Conservation (phyloP, 805 yeast genomes). For the Zygotorulaspora chibaensis region DNA sequence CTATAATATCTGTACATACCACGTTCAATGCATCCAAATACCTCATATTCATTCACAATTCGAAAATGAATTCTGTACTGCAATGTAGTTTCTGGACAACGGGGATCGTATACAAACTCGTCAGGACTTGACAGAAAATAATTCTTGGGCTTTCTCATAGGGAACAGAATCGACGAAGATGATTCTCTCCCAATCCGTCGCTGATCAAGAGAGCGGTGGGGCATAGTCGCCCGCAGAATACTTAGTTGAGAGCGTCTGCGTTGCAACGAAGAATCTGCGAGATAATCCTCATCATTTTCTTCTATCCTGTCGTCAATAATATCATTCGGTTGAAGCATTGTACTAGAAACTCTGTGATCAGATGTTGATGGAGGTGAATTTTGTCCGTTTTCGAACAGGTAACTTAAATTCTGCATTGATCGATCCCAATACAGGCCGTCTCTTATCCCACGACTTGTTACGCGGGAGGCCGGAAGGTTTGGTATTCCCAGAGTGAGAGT, state of each 20-base stretch:
- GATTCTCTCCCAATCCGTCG: constrained; percentile 4
- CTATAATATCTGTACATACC: constrained; percentile 44
- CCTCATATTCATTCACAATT: constrained; percentile 36
- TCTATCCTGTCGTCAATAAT: constrained; percentile 13
- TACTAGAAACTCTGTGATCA: background rate
- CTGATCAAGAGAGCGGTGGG: constrained; percentile 8
- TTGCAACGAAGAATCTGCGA: constrained; percentile 29
- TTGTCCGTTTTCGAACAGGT: constrained; percentile 5
- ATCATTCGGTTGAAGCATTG: constrained; percentile 5
- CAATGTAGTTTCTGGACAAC: constrained; percentile 25
- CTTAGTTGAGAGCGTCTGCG: constrained; percentile 33
- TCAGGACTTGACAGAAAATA: constrained; percentile 23
- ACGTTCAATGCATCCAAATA: constrained; percentile 42
- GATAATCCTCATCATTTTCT: constrained; percentile 32
- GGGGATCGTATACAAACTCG: constrained; percentile 26
- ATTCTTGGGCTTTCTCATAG: constrained; percentile 10
- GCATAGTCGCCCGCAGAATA: constrained; percentile 16
- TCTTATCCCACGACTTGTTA: constrained; percentile 9
- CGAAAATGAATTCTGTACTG: constrained; percentile 29
- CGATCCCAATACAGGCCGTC: constrained; percentile 35
- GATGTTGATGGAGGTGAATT: constrained; percentile 2
- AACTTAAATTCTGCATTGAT: constrained; percentile 25
- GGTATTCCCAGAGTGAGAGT: background rate
- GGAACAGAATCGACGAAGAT: constrained; percentile 8
- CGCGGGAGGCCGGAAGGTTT: constrained; percentile 4